Evolutionary conservation across 768 basidiomycete species (phyloP), one percentile per base, ranked within the genome.

Genomic region (Favolaschia claudopus): DNA sequence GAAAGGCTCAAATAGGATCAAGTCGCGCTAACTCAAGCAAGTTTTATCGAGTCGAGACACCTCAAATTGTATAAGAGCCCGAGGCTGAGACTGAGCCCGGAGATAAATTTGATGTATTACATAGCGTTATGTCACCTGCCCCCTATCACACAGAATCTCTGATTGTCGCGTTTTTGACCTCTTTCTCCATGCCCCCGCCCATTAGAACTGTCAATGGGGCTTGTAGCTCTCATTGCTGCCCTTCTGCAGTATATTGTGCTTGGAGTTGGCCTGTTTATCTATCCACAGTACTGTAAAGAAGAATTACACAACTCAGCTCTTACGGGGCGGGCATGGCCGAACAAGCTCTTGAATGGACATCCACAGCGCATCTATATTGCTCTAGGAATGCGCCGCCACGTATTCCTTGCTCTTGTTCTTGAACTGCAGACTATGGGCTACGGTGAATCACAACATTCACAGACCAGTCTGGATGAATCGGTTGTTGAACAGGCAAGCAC

Each of bases 221-320:
- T 74, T 31, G 71, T 70, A 1, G 57, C 55, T 50, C 64, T 63
- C 4, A 22, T 67, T 22, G 70, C 72, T 59, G 48, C 56, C 4
- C 4, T 22, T 4, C 27, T 72, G 1, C 68, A 27, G 29, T 38
- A 67, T 5, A 22, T 43, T 10, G 55, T 24, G 8, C n/a, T 33
- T 22, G 56, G 20, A 6, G 56, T 36, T 20, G 24, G 17, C 8
- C 20, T 53, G 13, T 55, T 32, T 38, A 9, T 37, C 27, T 13
- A 19, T 5, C 20, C 53, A 8, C 34, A 37, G 12, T 62, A 61
- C 40, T 5, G 15, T 7, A 34, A 39, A 31, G 12, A 33, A 36
- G 31, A 49, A 7, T 57, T 69, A 37, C 63, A 67, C 22, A 67
- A 56, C 15, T 67, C 67, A 17, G 27, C 28, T 14, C 51, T 68